Base-by-base conservation (phyloP, 495 filamentous ascomycete species). In the Immersiella caudata region DNA sequence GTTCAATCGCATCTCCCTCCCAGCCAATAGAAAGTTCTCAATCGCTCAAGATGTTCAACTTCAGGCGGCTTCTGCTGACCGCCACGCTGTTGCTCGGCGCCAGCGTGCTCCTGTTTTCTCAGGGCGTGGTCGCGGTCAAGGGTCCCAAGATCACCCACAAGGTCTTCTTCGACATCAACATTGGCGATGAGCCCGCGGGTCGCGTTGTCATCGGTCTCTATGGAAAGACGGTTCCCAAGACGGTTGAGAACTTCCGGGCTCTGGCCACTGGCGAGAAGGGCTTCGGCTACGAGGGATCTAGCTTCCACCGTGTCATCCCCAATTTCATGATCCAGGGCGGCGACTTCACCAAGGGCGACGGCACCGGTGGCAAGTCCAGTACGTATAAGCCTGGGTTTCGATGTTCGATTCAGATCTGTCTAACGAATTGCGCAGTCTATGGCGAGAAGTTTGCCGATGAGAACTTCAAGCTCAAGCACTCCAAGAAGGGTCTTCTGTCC, bases 291-390 rank as follows among this genome's bases (percentile, higher is more conserved):
- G 88, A 97, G 79, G 94, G 93, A 36, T 97, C 93, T 24, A 88
- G 81, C 78, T 99, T 99, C 90, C 95, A 99, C 88, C 92, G 95
- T 81, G 96, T 99, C 75, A 99, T 99, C 84, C 93, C 94, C 84
- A 74, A 90, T 65, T 99, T 99, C 85, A 99, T 99, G 95, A 97
- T 97, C 78, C 95, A 99, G 83, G 95, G 95, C 78, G 95, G 96
- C 82, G 96, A 99, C 83, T 99, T 99, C 83, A 99, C 96, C 79
- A 92, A 89, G 68, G 89, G 89, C 70, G 94, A 99, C 76, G 94
- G 94, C 74, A 97, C 94, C 76, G 95, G 95, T 78, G 95, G 95
- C 74, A 97, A 97, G 87, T 97, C 93, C 56, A 88, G 86, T 87
- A 80, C 69, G 85, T 83, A 62, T 40, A 27, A 56, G 6, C 40